Evolutionary conservation across 805 yeast genomes (phyloP).

Genomic region (Myxozyma monticola): DNA sequence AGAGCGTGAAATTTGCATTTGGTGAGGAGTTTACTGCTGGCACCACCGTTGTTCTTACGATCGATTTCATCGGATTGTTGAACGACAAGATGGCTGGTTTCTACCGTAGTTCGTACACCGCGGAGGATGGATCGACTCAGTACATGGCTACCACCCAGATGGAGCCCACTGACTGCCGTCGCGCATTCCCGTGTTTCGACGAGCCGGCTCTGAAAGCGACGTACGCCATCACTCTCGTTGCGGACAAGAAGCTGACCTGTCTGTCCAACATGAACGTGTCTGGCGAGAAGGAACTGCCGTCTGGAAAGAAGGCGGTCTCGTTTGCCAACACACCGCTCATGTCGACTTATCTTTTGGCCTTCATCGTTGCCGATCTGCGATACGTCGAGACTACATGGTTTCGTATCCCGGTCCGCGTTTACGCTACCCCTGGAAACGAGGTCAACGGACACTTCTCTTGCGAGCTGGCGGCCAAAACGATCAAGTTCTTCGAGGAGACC

Average conservation of each 20-base stretch:
- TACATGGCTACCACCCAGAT: slow-evolving; percentile 67
- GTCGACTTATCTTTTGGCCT: slow-evolving; percentile 75
- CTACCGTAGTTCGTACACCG: slow-evolving; percentile 64
- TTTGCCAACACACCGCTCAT: slow-evolving; percentile 69
- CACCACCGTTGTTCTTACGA: slow-evolving; percentile 49
- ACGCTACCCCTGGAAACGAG: slow-evolving; percentile 67
- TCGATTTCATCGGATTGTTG: slow-evolving; percentile 57
- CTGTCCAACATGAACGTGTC: slow-evolving; percentile 68
- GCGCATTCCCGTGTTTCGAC: slow-evolving; percentile 76
- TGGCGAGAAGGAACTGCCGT: slow-evolving; percentile 41
- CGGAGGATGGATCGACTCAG: slow-evolving; percentile 54
- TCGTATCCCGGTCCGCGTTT: slow-evolving; percentile 66
- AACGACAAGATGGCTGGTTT: slow-evolving; percentile 54
- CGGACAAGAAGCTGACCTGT: slow-evolving; percentile 54
- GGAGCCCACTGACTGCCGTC: slow-evolving; percentile 76
- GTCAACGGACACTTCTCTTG: slow-evolving; percentile 62
- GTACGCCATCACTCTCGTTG: slow-evolving; percentile 57
- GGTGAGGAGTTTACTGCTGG: slow-evolving; percentile 42
- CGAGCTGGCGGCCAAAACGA: slow-evolving; percentile 62
- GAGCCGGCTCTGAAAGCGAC: slow-evolving; percentile 71
- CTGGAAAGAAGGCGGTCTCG: slow-evolving; percentile 47
- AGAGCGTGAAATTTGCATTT: slow-evolving; percentile 63
- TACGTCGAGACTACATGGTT: slow-evolving; percentile 58
- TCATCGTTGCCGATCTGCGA: slow-evolving; percentile 65
- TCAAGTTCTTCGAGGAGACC: slow-evolving; percentile 62